Evolutionary conservation across 2,329 filamentous ascomycete genomes (phyloP).

Genomic region (Triangularia setosa): DNA sequence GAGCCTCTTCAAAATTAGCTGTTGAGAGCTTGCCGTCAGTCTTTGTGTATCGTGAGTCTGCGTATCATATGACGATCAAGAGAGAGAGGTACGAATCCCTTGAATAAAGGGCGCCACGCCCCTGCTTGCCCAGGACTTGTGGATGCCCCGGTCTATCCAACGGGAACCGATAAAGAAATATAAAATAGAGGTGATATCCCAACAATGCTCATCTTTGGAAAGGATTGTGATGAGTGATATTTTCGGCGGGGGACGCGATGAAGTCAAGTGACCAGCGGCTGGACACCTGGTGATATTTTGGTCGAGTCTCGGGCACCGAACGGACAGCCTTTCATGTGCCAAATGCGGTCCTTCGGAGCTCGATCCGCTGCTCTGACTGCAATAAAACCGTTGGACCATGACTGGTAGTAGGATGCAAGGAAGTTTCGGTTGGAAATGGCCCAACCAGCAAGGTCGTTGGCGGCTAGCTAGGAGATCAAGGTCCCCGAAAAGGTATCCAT

Average conservation of each 20-base stretch:
- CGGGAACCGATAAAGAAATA: not conserved
- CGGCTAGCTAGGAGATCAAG: too few relatives aligned
- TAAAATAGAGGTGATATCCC: not conserved
- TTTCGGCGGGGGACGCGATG: not conserved
- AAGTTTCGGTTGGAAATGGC: too few relatives aligned
- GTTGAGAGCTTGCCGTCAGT: not conserved
- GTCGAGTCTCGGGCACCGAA: not conserved
- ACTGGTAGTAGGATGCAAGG: too few relatives aligned
- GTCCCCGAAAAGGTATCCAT: not conserved
- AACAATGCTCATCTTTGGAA: not conserved
- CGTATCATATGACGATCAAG: not conserved
- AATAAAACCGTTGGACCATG: too few relatives aligned
- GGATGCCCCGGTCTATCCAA: too few relatives aligned
- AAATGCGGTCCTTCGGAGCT: not conserved
- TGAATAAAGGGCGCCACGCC: not conserved
- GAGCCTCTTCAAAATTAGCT: not conserved
- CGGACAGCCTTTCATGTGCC: not conserved
- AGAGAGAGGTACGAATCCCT: not conserved
- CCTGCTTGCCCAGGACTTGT: not conserved
- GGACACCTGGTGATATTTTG: not conserved
- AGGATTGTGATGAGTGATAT: not conserved
- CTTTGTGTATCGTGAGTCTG: not conserved
- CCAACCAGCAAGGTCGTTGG: too few relatives aligned
- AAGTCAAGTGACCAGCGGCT: too few relatives aligned
- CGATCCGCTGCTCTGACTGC: not conserved